Conservation (phyloP, 345 rosid species). For the Carallia pectinifolia region DNA sequence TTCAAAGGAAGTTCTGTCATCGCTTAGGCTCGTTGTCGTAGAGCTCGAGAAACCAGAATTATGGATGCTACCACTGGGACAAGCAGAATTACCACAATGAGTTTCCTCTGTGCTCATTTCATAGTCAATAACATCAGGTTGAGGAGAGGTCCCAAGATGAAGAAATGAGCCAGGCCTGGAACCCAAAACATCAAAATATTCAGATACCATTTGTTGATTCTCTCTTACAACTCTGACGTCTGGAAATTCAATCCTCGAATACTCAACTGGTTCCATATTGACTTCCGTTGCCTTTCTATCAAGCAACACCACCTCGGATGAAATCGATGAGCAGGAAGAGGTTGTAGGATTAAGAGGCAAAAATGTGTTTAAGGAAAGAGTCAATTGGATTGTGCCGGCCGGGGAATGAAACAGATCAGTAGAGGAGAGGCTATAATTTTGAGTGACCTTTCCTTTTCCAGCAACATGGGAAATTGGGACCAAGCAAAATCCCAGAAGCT, state of each 20-base stretch:
- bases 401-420: slow-evolving; percentile 96
- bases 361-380: slow-evolving; percentile 53
- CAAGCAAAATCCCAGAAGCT: slow-evolving; percentile 81
- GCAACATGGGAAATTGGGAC: slow-evolving; percentile 66
- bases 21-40: slow-evolving; percentile 73
- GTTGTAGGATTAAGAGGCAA: slow-evolving; percentile 27
- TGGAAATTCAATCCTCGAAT: slow-evolving; percentile 88
- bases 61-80: slow-evolving; percentile 43
- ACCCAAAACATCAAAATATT: slow-evolving; percentile 59
- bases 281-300: slow-evolving; percentile 52
- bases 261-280: slow-evolving; percentile 56
- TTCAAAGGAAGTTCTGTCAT: slow-evolving; percentile 63
- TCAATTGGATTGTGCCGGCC: slow-evolving; percentile 73
- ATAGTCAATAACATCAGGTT: slow-evolving; percentile 32
- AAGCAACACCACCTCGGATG: slow-evolving; percentile 82
- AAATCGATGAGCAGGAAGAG: slow-evolving; percentile 51
- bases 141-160: slow-evolving; percentile 59
- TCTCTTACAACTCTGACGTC: slow-evolving; percentile 60
- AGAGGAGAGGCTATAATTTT: slow-evolving; percentile 75
- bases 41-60: slow-evolving; percentile 61
- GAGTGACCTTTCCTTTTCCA: slow-evolving; percentile 70
- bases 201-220: slow-evolving; percentile 76
- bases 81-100: slow-evolving; percentile 24
- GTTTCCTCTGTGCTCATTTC: slow-evolving; percentile 55
- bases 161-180: slow-evolving; percentile 50